phyloP scores from a whole-genome alignment of 1,284 basidiomycete species.

The Naganishia sp. region DNA sequence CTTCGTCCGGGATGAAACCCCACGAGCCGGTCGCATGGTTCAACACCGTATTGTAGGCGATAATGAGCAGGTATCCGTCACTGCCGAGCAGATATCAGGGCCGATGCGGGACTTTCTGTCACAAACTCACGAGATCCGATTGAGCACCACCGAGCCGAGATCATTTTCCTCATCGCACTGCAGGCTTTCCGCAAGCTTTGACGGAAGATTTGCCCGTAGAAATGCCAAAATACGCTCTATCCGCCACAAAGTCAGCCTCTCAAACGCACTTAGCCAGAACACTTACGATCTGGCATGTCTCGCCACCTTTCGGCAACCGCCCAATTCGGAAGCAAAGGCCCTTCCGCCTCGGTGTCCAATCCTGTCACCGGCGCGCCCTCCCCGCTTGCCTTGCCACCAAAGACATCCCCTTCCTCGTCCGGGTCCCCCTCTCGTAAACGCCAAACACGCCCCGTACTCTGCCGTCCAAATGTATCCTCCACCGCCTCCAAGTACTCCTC shows the following conservation, averaged over 20 bases:
- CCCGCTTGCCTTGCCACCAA: no score
- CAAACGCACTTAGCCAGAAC: no score
- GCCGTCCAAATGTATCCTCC: slow-evolving; percentile 39
- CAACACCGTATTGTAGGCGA: slow-evolving; percentile 47
- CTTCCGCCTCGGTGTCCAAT: slow-evolving; percentile 38
- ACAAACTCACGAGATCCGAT: slow-evolving; percentile 29
- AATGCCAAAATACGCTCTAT: slow-evolving; percentile 46
- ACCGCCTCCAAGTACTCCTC: slow-evolving; percentile 46
- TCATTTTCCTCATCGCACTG: slow-evolving; percentile 30
- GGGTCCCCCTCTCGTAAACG: slow-evolving; percentile 10
- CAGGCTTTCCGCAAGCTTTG: slow-evolving; percentile 38
- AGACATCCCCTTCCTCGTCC: not conserved
- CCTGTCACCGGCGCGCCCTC: not conserved
- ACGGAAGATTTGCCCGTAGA: slow-evolving; percentile 42
- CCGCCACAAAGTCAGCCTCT: not conserved
- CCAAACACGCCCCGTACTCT: slow-evolving; percentile 9
- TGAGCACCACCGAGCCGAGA: not conserved
- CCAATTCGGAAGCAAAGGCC: slow-evolving; percentile 56
- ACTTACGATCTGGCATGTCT: slow-evolving; percentile 63
- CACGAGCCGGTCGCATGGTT: slow-evolving; percentile 44
- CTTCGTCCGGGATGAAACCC: slow-evolving; percentile 50
- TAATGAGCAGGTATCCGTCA: slow-evolving; percentile 50
- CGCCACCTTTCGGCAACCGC: slow-evolving; percentile 66
- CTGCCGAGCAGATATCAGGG: slow-evolving; percentile 28
- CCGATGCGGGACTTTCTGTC: not conserved